Evolutionary conservation across 2,329 filamentous ascomycete genomes (phyloP), one percentile per base, ranked within the genome.

Genomic region (Aspergillus fischeri): DNA sequence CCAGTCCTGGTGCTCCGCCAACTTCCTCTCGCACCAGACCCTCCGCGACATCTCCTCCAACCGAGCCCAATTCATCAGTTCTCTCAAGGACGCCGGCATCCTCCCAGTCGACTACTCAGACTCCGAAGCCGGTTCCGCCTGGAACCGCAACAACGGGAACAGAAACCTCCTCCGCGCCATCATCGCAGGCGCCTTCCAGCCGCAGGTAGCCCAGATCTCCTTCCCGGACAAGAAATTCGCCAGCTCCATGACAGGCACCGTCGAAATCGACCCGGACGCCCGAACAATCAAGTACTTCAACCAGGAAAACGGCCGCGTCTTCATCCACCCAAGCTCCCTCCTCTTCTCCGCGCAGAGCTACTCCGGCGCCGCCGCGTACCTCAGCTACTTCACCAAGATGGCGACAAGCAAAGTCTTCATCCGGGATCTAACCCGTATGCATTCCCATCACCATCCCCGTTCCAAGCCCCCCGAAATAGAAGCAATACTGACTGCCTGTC

Each of bases 141-240:
- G 69, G 56, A 73, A 73, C 57, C 63, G 65, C 63, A 70, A 74
- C 54, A 56, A 65, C 44, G 59, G 65, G n/a, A 77, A 77, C 58
- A 67, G 69, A 28, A 71, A 74, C 41, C 80, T 92, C 27, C 77
- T 91, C 21, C 85, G 88, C 24, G 88, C 88, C 1, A 77, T 92
- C 25, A 83, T 90, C 27, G 88, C 88, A 3, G 87, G 87, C 3
- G 86, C 89, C 3, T 91, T 91, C 72, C 84, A 86, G 29, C 94
- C 94, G 0, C 93, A 97, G 74, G 86, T 97, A 62, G 92, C 92
- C 14, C 86, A 92, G 53, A 96, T 99, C 70, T 88, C 92, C 63
- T 91, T 97, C 65, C 94, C 94, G 0, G 91, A 96, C 76, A 96
- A 96, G 79, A 97, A 97, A 74, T 99, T 95, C 73, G 90, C 90